Base-by-base conservation (phyloP, 176 grass and related monocot genomes). In the Saccharum officinarum region DNA sequence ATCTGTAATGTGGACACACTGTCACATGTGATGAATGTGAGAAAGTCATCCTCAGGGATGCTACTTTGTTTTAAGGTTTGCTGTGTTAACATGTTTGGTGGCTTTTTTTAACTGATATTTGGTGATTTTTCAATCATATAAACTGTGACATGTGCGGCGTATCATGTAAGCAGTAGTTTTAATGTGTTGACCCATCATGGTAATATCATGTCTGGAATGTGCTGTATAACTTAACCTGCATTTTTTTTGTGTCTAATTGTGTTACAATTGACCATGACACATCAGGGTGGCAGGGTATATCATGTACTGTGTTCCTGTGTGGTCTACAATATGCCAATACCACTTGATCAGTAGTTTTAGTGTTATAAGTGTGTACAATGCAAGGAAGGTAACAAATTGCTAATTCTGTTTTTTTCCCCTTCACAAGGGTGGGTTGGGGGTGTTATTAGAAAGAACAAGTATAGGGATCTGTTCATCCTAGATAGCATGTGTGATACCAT, bases 391-490 rank as follows among this genome's bases (percentile, higher is more conserved):
- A 64, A 30, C 61, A 63, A 25, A 26, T 3, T 64, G 61, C 61
- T 64, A 28, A 7, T 11, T 11, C 4, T 30, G 1, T 33, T 75
- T 28, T 64, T 26, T 33, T 28, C 13, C 40, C 7, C n/a, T 50
- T 50, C 1, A 17, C 0, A 18, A 18, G 14, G 6, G 44, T 47
- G 72, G 3, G 26, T 5, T 5, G 8, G 6, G 17, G 8, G 8
- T 75, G 44, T 75, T 34, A 37, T 76, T 68, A 68, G 28, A 26
- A 84, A 47, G 10, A 84, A 39, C 9, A 77, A 54, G 25, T 8
- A 28, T 84, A 23, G 37, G 38, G 33, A 42, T 39, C 3, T 3
- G 25, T 45, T 49, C 8, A 31, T 26, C 16, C 44, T 40, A 3
- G 39, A 61, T 83, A 57, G 40, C 62, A 52, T 82, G 38, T 46